phyloP scores from a whole-genome alignment of 805 yeast species.

The Scheffersomyces coipomensis region DNA sequence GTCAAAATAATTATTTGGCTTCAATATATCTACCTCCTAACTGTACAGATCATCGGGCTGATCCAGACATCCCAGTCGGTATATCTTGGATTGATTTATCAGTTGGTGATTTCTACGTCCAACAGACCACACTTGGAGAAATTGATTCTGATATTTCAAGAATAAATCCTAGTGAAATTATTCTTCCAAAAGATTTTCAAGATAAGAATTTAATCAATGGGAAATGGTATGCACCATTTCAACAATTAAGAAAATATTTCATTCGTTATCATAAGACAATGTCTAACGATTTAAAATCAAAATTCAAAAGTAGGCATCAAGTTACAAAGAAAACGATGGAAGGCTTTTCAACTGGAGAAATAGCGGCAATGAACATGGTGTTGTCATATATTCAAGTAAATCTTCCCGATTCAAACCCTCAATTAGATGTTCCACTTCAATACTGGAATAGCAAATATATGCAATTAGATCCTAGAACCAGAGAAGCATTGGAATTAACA shows the following conservation, averaged over 20 bases:
- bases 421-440: slow-evolving; percentile 65
- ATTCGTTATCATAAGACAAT: slow-evolving; percentile 48
- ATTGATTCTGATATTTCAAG: slow-evolving; percentile 72
- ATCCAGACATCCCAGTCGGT: slow-evolving; percentile 54
- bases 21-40: slow-evolving; percentile 61
- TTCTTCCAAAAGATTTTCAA: slow-evolving; percentile 51
- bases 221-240: slow-evolving; percentile 54
- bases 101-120: slow-evolving; percentile 74
- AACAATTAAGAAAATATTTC: slow-evolving; percentile 58
- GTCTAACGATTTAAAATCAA: slow-evolving; percentile 29
- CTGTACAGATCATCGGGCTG: slow-evolving; percentile 34
- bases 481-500: slow-evolving; percentile 74
- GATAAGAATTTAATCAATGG: slow-evolving; percentile 41
- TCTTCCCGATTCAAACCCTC: slow-evolving; percentile 64
- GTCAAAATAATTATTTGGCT: slow-evolving; percentile 67
- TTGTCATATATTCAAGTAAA: slow-evolving; percentile 71
- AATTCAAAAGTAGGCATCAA: slow-evolving; percentile 32
- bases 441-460: slow-evolving; percentile 52
- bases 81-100: slow-evolving; percentile 88
- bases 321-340: slow-evolving; percentile 35
- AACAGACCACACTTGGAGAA: slow-evolving; percentile 57
- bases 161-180: slow-evolving; percentile 76
- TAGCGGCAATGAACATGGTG: slow-evolving; percentile 57
- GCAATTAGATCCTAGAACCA: slow-evolving; percentile 79
- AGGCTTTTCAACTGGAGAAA: slow-evolving; percentile 39